A percentile compares a stretch with the other conserved stretches of the same genome.
Conservation (phyloP, 768 basidiomycete species). For the Neoboletus magnificus region DNA sequence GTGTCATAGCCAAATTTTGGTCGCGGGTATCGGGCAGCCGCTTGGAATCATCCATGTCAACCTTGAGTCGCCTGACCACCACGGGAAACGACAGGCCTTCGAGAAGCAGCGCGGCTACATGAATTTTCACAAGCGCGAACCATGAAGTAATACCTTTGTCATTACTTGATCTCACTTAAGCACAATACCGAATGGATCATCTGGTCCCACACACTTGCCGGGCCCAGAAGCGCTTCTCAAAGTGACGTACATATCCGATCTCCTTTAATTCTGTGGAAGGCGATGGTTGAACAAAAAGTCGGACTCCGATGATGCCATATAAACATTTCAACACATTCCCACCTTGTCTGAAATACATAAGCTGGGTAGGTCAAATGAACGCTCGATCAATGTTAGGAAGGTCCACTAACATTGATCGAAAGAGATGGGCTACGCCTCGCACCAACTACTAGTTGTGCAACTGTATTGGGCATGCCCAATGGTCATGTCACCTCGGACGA, state of each 20-base stretch:
- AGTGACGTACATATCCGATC: not conserved
- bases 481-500: not conserved
- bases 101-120: not conserved
- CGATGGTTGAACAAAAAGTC: too few relatives aligned
- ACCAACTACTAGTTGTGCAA: not conserved
- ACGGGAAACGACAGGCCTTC: not conserved
- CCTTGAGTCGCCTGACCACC: not conserved
- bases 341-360: not conserved
- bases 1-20: not conserved
- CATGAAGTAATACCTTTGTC: not conserved
- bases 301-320: not conserved
- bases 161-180: not conserved
- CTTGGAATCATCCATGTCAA: not conserved
- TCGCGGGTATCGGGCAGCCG: not conserved
- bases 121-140: not conserved
- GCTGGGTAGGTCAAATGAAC: not conserved
- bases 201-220: not conserved
- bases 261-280: not conserved
- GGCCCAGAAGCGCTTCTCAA: not conserved
- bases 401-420: not conserved
- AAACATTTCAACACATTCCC: not conserved
- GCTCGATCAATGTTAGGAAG: not conserved
- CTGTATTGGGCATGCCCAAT: not conserved
- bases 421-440: not conserved
- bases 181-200: too few relatives aligned